Conservation (phyloP, 1,284 basidiomycete genomes). For the Porogramme epimiltina region DNA sequence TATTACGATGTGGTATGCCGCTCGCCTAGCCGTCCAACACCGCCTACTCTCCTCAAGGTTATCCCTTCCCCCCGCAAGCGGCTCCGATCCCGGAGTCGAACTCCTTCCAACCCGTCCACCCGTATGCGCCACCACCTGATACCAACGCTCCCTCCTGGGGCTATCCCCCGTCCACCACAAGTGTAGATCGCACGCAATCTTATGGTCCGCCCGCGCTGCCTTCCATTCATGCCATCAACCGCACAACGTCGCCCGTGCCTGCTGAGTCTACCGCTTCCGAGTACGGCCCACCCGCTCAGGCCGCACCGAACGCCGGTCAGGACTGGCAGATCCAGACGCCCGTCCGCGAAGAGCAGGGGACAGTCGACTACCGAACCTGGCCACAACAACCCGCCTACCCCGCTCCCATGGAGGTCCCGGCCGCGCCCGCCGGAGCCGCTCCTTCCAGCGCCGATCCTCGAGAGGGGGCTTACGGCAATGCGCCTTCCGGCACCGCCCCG, state of each 20-base stretch:
- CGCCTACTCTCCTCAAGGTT: constrained; percentile 43
- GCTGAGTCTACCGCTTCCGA: constrained; percentile 23
- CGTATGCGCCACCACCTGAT: constrained; percentile 26
- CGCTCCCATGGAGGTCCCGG: constrained; percentile 28
- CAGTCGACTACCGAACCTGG: constrained; percentile 41
- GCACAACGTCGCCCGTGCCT: constrained; percentile 24
- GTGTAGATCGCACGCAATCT: constrained; percentile 51
- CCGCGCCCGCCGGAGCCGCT: constrained; percentile 17
- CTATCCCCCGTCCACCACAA: constrained; percentile 45
- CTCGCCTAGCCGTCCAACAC: constrained; percentile 34
- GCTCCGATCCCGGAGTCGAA: constrained; percentile 37
- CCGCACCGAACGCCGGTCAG: constrained; percentile 22
- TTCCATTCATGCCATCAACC: constrained; percentile 21
- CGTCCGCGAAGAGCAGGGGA: constrained; percentile 31
- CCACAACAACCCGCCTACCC: constrained; percentile 36
- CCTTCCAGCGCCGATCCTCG: constrained; percentile 28
- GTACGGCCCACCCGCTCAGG: constrained; percentile 25
- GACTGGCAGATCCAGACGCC: constrained; percentile 31
- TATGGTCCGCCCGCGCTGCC: constrained; percentile 47
- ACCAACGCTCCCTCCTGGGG: constrained; percentile 48
- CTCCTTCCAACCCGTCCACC: constrained; percentile 31
- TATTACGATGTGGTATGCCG: not conserved
- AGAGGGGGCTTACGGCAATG: constrained; percentile 25
- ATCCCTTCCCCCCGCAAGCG: constrained; percentile 37
- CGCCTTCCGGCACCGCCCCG: constrained; percentile 28